Percentiles rank a stretch among this genome's conserved stretches.
Evolutionary conservation across 176 grass and related monocot genomes (phyloP).

Genomic region (Typha latifolia): DNA sequence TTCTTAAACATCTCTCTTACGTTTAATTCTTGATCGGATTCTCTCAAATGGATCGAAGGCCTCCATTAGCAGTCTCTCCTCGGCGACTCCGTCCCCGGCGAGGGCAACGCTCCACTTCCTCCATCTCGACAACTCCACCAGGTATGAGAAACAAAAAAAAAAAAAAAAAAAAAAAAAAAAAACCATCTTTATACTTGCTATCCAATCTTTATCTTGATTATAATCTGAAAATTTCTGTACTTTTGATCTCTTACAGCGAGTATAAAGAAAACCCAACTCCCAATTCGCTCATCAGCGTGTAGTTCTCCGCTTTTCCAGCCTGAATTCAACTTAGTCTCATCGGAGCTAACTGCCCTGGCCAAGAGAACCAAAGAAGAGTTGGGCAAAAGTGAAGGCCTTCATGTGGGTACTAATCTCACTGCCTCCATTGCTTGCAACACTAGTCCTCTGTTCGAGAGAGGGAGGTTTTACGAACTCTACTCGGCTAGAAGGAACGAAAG

Average conservation of each 20-base stretch:
- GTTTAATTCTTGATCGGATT: neutral
- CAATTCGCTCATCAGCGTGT: conserved; percentile 38
- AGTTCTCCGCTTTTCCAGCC: conserved; percentile 27
- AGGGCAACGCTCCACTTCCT: conserved; percentile 10
- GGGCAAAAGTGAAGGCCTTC: conserved; percentile 12
- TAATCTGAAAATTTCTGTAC: neutral
- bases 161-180: too few species aligned
- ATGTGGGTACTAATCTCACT: conserved; percentile 1
- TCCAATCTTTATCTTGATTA: neutral
- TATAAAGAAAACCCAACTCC: conserved; percentile 28
- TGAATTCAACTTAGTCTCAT: conserved; percentile 20
- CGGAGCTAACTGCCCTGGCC: conserved; percentile 16
- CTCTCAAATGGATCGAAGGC: conserved; percentile 43
- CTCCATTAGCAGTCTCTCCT: conserved; percentile 55
- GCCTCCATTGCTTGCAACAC: conserved; percentile 13
- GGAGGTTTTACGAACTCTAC: conserved; percentile 77
- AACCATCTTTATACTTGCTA: too few species aligned
- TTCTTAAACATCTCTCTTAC: neutral
- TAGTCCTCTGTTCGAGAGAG: conserved; percentile 61
- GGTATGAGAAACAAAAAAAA: conserved; percentile 13
- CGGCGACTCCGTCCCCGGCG: conserved; percentile 66
- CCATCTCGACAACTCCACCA: conserved; percentile 23
- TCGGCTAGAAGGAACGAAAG: conserved; percentile 67
- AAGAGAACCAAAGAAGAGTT: conserved; percentile 22
- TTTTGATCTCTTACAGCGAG: conserved; percentile 23